Base-by-base conservation (phyloP, 257 asterid species). In the Nicotiana obtusifolia region DNA sequence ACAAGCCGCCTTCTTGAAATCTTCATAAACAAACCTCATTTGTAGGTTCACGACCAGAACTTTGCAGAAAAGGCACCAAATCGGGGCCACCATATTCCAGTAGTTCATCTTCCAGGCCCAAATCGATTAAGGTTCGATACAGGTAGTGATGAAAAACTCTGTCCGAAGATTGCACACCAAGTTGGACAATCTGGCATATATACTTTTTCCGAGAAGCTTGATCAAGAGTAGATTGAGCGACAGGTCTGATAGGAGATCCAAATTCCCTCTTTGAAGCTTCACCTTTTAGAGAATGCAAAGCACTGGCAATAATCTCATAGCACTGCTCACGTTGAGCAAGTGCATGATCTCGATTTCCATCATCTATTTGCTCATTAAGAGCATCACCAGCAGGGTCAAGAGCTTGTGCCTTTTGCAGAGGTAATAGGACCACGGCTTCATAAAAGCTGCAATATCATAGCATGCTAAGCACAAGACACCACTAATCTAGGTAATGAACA, bases 61-160 rank as follows among this genome's bases (percentile, higher is more conserved):
- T 93, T 89, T 92, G 98, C 89, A 96, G 87, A 91, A 94, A 96
- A 77, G 89, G 97, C 78, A 96, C 97, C 94, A 96, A 86, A 84
- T 94, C 99, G 19, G 98, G 95, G 35, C 98, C 99, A 28, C 98
- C 98, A 76, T 89, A 93, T 88, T 94, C 99, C 86, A 96, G 82
- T 52, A 96, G 87, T 84, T 96, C 99, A 84, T 93, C 97, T 85
- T 96, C 97, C 77, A 96, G 97, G 82, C 98, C 97, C 66, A 93
- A 84, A 71, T 90, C 97, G 59, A 96, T 93, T 84, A 96, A 83
- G 53, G 93, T 92, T 44, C 92, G 90, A 88, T 96, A 96, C 80
- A 96, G 83, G 85, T 91, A 91, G 83, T 94, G 97, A 14, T 94
- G 98, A 83, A 96, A 96, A 76, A 89, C 67, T 92, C 90, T 91